Evolutionary conservation across 345 rosid species (phyloP), one percentile per base, ranked within the genome.

Genomic region (Boechera retrofracta): DNA sequence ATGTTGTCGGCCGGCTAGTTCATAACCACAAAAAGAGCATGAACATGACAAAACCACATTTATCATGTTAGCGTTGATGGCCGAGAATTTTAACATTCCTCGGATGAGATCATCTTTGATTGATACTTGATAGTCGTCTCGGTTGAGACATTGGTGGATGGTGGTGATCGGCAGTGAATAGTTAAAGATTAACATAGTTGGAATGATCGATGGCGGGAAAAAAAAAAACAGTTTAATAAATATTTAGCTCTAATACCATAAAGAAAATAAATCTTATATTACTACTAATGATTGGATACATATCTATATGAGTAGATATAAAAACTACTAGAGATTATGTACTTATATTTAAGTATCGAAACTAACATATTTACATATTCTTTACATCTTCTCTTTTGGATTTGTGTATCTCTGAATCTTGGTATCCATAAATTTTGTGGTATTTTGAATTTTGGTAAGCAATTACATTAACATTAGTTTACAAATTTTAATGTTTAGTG

Each of bases 351-450:
- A 26, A 2, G 4, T 54, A 28, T 13, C 33, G 5, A 28, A 54
- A 32, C 36, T 12, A 29, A 11, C n/a, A 13, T 29, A 32, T 32
- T 15, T 57, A 31, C 39, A 56, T 4, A 13, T 31, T 9, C 21
- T 56, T 31, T 33, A 58, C 12, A 33, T 58, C 16, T 57, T 57
- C 39, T 58, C 63, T 35, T 59, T 59, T n/a, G 42, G 26, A 58
- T 35, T 16, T 16, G 44, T 59, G 16, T 13, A 9, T 55, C 7
- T 33, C 13, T 59, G 7, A 8, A 58, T 58, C 42, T 33, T 58
- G 42, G 11, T n/a, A 38, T 33, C 38, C 41, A 57, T 57, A 32
- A 15, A 7, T 57, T 32, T 33, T 16, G 44, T 35, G 44, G 64
- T 33, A n/a, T 33, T n/a, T 33, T 8, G 44, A 58, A n/a, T 58